These are phyloP conservation scores for Narthecium ossifragum DNA, from an alignment of 106 monocot species.

Conservation along the genomic window DNA sequence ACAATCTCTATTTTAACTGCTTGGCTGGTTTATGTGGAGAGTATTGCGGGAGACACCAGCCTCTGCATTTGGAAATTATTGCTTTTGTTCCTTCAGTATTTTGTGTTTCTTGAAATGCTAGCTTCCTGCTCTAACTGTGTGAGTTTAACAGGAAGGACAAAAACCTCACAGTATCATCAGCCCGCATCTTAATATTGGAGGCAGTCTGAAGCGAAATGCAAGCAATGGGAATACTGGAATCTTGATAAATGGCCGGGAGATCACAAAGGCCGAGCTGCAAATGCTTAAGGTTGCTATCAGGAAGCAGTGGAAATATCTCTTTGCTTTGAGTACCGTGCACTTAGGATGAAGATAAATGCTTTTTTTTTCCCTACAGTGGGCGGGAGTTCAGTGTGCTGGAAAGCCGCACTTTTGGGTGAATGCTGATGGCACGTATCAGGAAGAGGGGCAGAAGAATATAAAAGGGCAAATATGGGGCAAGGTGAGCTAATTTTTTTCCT, in stretches of 20 bases:
- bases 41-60: too few relatives aligned
- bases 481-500: conserved; percentile 28
- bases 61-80: too few relatives aligned
- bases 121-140: not conserved
- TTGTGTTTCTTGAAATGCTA: too few relatives aligned
- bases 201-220: conserved; percentile 53
- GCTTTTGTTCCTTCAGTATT: too few relatives aligned
- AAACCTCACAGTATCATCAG: conserved; percentile 84
- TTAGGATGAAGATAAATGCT: too few relatives aligned
- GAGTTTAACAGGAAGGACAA: conserved; percentile 63
- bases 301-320: too few relatives aligned
- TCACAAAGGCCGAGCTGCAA: conserved; percentile 73
- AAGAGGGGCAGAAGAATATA: conserved; percentile 88
- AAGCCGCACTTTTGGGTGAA: conserved; percentile 97
- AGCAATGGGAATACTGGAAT: conserved; percentile 95
- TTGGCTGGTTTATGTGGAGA: too few relatives aligned
- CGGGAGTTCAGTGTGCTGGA: conserved; percentile 92
- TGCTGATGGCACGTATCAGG: conserved; percentile 96
- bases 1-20: too few relatives aligned
- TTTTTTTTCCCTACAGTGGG: conserved; percentile 53
- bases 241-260: conserved; percentile 82
- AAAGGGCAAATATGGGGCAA: conserved; percentile 81
- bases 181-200: conserved; percentile 77
- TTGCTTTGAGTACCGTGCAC: too few relatives aligned
- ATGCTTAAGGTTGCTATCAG: conserved; percentile 80